Evolutionary conservation across 2,329 filamentous ascomycete species (phyloP), one percentile per base, ranked within the genome.

Genomic region (Neopestalotiopsis rosae): DNA sequence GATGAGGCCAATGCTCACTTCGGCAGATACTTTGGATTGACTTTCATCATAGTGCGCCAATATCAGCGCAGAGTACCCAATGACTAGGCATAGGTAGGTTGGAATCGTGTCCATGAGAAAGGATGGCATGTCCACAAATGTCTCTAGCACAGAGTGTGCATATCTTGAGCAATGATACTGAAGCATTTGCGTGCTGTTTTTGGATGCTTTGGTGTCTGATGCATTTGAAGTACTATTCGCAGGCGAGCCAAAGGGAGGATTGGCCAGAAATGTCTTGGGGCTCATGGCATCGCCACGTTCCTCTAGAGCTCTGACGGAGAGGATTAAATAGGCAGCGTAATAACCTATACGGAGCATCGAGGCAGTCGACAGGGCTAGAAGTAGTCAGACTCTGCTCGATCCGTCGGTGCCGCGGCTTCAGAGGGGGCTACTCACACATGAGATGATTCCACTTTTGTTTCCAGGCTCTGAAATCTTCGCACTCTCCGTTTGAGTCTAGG

Each of bases 401-500:
- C 28, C n/a, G 17, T 28, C 9, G 17, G 20, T 20, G 5, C 4
- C 17, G n/a, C 24, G 24, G 24, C 13, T 7, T 28, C 28, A 30
- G 12, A 32, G 49, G n/a, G n/a, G 9, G 12, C 17, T 56, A 69
- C 75, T 70, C 71, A 80, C 79, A 72, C 61, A 79, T 69, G 6
- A 80, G 65, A 49, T 80, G 77, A 34, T 76, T 78, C 79, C 79
- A 80, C 66, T 76, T 77, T 66, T 77, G 74, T 67, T 78, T 78
- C 79, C 79, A 80, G 1, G 71, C 68, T 58, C 75, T 68, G 63
- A 80, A 79, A 34, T 79, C 77, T 57, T 77, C 76, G 45, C 78
- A 79, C 66, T 76, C 77, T 17, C 76, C 73, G 20, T 75, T 75
- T 38, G 76, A 73, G 40, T 76, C 74, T 1, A 79, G 73, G 58